Evolutionary conservation across 176 grass and related monocot species (phyloP).

Genomic region (Oryza meyeriana): DNA sequence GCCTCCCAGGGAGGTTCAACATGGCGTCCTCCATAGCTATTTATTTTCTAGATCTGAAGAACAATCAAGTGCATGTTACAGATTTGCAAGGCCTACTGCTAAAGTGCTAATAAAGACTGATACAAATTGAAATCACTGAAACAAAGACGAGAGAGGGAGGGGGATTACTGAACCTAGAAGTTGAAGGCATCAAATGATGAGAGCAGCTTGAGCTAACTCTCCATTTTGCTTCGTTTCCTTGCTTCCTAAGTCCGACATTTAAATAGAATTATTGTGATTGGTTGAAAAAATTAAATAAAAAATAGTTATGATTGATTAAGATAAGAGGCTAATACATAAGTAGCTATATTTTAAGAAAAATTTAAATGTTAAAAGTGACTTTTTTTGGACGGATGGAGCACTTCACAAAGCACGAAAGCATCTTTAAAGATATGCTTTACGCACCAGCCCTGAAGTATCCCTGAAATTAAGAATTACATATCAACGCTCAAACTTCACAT

Average conservation of each 20-base stretch:
- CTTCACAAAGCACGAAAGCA: too few relatives aligned
- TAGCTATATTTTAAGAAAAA: too few relatives aligned
- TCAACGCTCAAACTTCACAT: not conserved
- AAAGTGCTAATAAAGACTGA: not conserved
- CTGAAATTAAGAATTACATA: not conserved
- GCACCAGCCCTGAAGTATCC: not conserved
- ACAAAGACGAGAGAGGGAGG: too few relatives aligned
- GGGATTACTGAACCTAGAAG: not conserved
- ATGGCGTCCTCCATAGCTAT: constrained; percentile 17
- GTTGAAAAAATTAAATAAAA: too few relatives aligned
- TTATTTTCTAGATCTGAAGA: not conserved
- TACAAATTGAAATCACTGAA: not conserved
- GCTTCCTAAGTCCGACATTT: too few relatives aligned
- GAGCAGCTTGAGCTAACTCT: not conserved
- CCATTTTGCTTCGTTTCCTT: not conserved
- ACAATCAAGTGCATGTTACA: not conserved
- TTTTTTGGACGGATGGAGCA: too few relatives aligned
- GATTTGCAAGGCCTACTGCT: not conserved
- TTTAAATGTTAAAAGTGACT: too few relatives aligned
- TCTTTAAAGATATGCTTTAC: too few relatives aligned
- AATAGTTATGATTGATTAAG: too few relatives aligned
- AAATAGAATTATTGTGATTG: too few relatives aligned
- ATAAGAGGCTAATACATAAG: too few relatives aligned
- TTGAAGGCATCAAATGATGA: not conserved
- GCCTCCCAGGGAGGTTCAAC: not conserved